Evolutionary conservation across 768 basidiomycete species (phyloP).

Genomic region (Boletus tylopilopsis): DNA sequence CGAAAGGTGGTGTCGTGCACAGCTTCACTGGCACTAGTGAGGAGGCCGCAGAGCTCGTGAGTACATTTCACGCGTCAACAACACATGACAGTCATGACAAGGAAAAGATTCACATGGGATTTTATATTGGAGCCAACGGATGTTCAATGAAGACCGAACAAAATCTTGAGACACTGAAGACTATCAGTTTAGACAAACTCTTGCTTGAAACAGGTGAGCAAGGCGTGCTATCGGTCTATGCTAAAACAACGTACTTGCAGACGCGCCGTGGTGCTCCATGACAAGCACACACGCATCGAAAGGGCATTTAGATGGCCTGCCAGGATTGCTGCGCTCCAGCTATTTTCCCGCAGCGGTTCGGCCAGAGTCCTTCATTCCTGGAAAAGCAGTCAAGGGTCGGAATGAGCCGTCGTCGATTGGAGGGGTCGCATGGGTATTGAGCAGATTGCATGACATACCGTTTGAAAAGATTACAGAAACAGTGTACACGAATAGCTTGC

Average conservation of each 20-base stretch:
- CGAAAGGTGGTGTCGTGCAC: constrained; percentile 74
- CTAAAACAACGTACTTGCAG: constrained; percentile 31
- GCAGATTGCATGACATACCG: constrained; percentile 42
- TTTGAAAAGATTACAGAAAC: constrained; percentile 54
- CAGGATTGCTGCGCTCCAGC: constrained; percentile 39
- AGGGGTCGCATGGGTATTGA: constrained; percentile 70
- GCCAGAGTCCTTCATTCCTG: constrained; percentile 54
- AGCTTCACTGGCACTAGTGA: constrained; percentile 69
- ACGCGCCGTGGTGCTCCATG: constrained; percentile 73
- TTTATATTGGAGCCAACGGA: constrained; percentile 60
- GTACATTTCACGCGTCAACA: constrained; percentile 19
- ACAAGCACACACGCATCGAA: constrained; percentile 64
- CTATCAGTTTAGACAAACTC: constrained; percentile 56
- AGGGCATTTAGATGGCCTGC: constrained; percentile 44
- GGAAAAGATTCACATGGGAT: constrained; percentile 64
- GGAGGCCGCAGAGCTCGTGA: constrained; percentile 64
- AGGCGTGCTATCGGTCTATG: neutral
- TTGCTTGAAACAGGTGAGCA: constrained; percentile 70
- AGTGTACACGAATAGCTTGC: constrained; percentile 61
- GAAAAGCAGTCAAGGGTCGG: constrained; percentile 68
- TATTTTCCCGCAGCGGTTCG: constrained; percentile 53
- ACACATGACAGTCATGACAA: neutral
- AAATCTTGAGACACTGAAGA: constrained; percentile 52
- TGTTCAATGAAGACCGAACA: constrained; percentile 73
- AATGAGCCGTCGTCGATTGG: constrained; percentile 70